Evolutionary conservation across 202 grass and related monocot genomes (phyloP), one percentile per base, ranked within the genome.

Genomic region (Elaeis oleifera): DNA sequence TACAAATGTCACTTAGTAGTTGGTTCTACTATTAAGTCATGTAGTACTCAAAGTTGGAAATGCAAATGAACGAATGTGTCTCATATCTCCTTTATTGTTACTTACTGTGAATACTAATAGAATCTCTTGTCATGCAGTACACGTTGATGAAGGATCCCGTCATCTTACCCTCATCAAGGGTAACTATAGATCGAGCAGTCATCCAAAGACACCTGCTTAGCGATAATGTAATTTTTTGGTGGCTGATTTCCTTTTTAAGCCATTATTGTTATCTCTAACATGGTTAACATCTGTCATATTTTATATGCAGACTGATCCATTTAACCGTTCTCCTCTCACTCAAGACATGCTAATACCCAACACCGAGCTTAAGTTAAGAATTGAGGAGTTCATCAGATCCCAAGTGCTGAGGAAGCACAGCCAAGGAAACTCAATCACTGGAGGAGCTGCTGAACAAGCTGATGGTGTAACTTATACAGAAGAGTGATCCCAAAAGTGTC

Each of bases 341-440:
- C 92, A 92, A 89, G 88, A 97, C 60, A 97, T 97, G 92, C 32
- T 97, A 63, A 77, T 92, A 74, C 79, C 88, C 32, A 52, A 92
- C 67, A 81, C 74, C 0, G 82, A 89, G 74, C 81, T 89, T 9
- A 97, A 92, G 71, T 54, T 51, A 32, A 79, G 72, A 29, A 97
- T 97, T 3, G 59, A 92, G 74, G 84, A 89, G 39, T 97, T 89
- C 52, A 52, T 97, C 21, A 80, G 76, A 83, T 75, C 84, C 51
- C 88, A 84, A 16, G 21, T 6, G 14, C 50, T 5, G 36, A 81
- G 69, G 67, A 74, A 65, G 25, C 67, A 24, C 2, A 44, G 9
- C 8, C 54, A 39, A 8, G 9, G 9, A 44, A 44, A 13, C 1
- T 44, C 36, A 0, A 44, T 44, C 36, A 2, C 6, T 44, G 36